Base-by-base conservation (phyloP, 1,284 basidiomycete species). In the Rhodotorula glutinis region DNA sequence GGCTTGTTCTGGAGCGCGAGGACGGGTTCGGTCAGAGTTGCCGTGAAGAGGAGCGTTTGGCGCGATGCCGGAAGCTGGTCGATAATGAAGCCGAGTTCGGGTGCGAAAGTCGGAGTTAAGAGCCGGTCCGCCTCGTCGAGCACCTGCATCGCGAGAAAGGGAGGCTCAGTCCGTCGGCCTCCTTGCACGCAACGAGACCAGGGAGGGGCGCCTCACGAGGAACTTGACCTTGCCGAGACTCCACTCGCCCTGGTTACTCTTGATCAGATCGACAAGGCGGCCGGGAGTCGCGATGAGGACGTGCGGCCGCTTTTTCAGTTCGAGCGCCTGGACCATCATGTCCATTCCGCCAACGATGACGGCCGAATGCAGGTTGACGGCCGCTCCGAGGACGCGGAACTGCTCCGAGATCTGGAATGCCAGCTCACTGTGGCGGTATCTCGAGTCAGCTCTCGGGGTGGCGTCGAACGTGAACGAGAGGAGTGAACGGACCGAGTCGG, bases 341-440 rank as follows among this genome's bases (percentile, higher is more conserved):
- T 99, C 96, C 91, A 98, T 94, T 5, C 96, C 96, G 14, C 96
- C 96, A 4, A 98, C 92, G 27, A 98, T 84, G 4, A 98, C 91
- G 13, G 89, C 85, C 25, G 92, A 96, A 30, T 86, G 86, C 58
- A 92, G 80, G 74, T 88, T 91, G 59, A 95, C 79, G 4, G 91
- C 83, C 33, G 86, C 83, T 29, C 95, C 96, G 1, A 98, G 83
- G 0, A 94, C 94, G 2, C 89, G 86, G 77, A 98, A 97, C 78
- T 98, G 95, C 75, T 98, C 94, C 1, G 92, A 86, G 65, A 98
- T 91, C 79, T 98, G 95, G 77, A 97, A 97, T 0, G 94, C 96
- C 14, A 98, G 83, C 79, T 98, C 95, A 67, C 95, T 94, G 71
- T 29, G 44, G 17, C 14, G 17, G 0, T 0, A 10, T 4, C 17